These are phyloP conservation scores for Puccinia novopanici DNA, from an alignment of 1,284 basidiomycete species.

Conservation along the genomic window DNA sequence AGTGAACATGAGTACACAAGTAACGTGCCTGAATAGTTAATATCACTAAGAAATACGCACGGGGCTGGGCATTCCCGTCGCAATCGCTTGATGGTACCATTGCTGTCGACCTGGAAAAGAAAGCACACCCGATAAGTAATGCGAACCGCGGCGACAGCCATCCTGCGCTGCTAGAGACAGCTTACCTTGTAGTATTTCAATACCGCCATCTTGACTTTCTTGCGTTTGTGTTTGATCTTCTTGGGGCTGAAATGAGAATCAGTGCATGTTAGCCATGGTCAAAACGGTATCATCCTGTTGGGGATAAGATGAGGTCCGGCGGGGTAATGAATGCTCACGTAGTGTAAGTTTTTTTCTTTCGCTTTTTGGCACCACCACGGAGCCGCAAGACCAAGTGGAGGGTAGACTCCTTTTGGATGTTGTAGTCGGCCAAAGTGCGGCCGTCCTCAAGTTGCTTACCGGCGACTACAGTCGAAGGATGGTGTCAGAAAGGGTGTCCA, in stretches of 20 bases:
- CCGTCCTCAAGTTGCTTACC: slow-evolving; percentile 63
- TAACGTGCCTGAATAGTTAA: background rate
- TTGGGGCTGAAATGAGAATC: slow-evolving; percentile 13
- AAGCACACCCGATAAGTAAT: background rate
- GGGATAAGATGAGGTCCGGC: background rate
- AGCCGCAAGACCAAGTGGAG: slow-evolving; percentile 91
- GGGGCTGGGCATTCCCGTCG: slow-evolving; percentile 42
- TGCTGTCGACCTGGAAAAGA: slow-evolving; percentile 37
- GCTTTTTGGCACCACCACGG: slow-evolving; percentile 65
- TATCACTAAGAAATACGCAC: slow-evolving; percentile 1
- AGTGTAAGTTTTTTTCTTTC: slow-evolving; percentile 50
- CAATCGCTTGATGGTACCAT: slow-evolving; percentile 45
- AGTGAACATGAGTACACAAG: background rate
- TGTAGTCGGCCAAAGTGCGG: slow-evolving; percentile 68
- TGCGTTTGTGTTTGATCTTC: slow-evolving; percentile 50
- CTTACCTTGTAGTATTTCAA: slow-evolving; percentile 50
- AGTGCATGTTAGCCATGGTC: background rate
- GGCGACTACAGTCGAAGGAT: slow-evolving; percentile 56
- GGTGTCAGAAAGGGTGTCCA: background rate
- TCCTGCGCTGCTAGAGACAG: background rate
- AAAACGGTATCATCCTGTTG: background rate
- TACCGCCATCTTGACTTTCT: slow-evolving; percentile 50
- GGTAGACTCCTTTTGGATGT: slow-evolving; percentile 94
- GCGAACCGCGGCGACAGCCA: background rate
- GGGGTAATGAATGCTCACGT: slow-evolving; percentile 13